Evolutionary conservation across 768 basidiomycete genomes (phyloP).

Genomic region (Tulasnella calospora): DNA sequence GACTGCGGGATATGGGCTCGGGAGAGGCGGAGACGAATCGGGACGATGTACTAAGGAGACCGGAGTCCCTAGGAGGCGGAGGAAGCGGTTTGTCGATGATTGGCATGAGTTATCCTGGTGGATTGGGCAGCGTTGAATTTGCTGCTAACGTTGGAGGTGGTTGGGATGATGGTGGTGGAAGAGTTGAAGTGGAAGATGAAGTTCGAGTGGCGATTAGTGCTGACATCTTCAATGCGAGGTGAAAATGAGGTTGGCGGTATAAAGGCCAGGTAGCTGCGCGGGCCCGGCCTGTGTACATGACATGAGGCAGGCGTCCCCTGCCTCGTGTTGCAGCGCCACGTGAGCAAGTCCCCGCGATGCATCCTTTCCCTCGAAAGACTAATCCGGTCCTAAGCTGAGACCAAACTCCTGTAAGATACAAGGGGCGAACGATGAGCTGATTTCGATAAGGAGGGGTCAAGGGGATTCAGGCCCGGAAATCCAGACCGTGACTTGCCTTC

Average conservation of each 20-base stretch:
- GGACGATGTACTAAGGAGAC: not conserved
- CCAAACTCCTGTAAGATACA: not conserved
- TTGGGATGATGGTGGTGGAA: not conserved
- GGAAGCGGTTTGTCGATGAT: constrained; percentile 11
- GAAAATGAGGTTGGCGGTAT: not conserved
- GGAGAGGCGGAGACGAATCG: constrained; percentile 7
- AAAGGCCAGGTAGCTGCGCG: constrained; percentile 7
- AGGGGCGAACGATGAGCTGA: not conserved
- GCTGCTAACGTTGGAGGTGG: not conserved
- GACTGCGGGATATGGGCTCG: not conserved
- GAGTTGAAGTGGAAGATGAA: not conserved
- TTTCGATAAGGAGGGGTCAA: not conserved
- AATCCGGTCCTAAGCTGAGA: not conserved
- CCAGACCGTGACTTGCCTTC: not conserved
- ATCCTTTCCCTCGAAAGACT: not conserved
- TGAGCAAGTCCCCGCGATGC: constrained; percentile 4
- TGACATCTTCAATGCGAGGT: not conserved
- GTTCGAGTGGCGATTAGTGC: not conserved
- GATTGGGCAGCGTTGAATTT: not conserved
- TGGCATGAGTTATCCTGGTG: not conserved
- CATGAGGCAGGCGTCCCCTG: not conserved
- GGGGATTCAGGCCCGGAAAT: not conserved
- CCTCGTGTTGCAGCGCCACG: constrained; percentile 2
- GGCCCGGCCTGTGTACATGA: constrained; percentile 4
- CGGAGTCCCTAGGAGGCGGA: constrained; percentile 5